Base-by-base conservation (phyloP, 202 grass and related monocot species). In the Eragrostis tef region DNA sequence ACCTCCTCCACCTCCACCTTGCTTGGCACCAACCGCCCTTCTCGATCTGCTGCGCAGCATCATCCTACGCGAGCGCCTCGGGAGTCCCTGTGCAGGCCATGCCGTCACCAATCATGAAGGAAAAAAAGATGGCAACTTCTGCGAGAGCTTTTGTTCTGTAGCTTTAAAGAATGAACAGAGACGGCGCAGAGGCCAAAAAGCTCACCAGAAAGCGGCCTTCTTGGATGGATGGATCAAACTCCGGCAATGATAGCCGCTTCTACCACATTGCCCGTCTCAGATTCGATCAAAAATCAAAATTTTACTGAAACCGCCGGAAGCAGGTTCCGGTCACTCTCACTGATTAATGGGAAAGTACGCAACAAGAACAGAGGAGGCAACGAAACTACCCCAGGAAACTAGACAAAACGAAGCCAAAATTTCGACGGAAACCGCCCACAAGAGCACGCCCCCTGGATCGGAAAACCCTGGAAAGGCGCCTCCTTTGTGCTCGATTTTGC, bases 1-100 rank as follows among this genome's bases (percentile, higher is more conserved):
- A 0, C 57, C 80, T 29, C 21, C 80, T 25, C 20, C 75, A 67
- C 21, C 80, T 25, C 20, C 75, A 67, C 70, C 77, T 75, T 82
- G 92, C 79, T 88, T 89, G 83, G 67, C 83, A 73, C 74, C 81
- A 68, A 70, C 93, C 7, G 82, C 87, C 57, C 83, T 84, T 53
- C 86, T 94, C 64, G 93, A 94, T 86, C 89, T 87, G 72, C 75
- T 88, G 71, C 87, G 84, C 84, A 94, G 71, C 89, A 92, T 92
- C 58, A 31, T 31, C 29, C 29, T 31, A 31, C 29, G 36, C 71
- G 43, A 11, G 17, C 54, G 47, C 79, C 45, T 64, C 52, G 53
- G 52, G 54, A 79, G 63, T 57, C 44, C 64, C 67, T 73, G 77
- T 73, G 78, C 36, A 79, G 83, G 57, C 79, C 84, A 73, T 58